Percentiles rank a stretch among this genome's conserved stretches.
These are phyloP conservation scores for Xylariaceae sp. DNA, from an alignment of 2,329 filamentous ascomycete species.

Conservation along the genomic window DNA sequence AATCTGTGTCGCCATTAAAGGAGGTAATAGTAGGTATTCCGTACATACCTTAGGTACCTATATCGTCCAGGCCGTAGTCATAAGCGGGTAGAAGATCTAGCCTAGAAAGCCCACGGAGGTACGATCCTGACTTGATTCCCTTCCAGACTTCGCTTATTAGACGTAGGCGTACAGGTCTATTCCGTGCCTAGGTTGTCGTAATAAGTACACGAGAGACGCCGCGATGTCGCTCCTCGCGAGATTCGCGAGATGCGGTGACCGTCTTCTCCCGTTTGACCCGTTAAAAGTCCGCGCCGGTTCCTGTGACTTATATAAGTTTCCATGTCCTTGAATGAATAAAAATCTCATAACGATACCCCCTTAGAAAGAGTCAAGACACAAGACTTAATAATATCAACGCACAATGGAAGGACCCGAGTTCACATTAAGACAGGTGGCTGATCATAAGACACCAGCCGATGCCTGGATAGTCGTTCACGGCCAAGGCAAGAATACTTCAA, in stretches of 20 bases:
- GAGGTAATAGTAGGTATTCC: no score
- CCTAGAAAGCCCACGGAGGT: no score
- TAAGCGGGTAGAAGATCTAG: no score
- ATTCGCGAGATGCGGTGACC: not conserved
- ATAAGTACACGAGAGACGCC: not conserved
- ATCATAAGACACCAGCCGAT: conserved; percentile 44
- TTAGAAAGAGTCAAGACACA: not conserved
- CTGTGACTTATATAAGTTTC: not conserved
- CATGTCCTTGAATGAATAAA: not conserved
- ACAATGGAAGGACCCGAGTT: conserved; percentile 26
- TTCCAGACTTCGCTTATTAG: not conserved
- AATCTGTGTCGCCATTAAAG: no score
- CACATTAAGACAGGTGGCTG: conserved; percentile 41
- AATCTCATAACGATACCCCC: not conserved
- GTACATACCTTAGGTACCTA: no score
- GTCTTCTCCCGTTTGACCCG: not conserved
- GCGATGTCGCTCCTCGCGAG: not conserved
- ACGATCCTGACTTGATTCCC: not conserved
- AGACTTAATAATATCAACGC: conserved; percentile 11
- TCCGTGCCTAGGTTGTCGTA: not conserved
- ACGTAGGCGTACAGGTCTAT: not conserved
- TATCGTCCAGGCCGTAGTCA: no score
- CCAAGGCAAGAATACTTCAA: conserved; percentile 37
- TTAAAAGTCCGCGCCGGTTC: conserved; percentile 12
- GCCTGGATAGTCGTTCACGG: conserved; percentile 53